Base-by-base conservation (phyloP, 768 basidiomycete species). In the Hygrophorus russula region DNA sequence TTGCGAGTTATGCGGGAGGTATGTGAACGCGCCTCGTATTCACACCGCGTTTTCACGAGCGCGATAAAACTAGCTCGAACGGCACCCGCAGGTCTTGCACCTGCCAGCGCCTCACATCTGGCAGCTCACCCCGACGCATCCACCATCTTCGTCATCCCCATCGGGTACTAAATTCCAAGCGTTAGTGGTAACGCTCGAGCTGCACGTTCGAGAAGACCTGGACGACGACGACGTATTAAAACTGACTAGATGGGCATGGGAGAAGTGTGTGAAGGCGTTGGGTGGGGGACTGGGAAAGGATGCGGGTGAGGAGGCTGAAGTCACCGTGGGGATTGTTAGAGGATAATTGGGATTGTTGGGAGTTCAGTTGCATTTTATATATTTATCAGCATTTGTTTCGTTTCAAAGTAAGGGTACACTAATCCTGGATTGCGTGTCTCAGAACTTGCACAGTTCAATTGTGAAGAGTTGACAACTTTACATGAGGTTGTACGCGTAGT, bases 71-170 rank as follows among this genome's bases (percentile, higher is more conserved):
- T 49, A 89, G 84, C 73, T 93, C 48, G 87, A 92, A 56, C 71
- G 81, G 2, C 89, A 94, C 49, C 85, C 88, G 0, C 73, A 84
- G 47, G 83, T 96, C 18, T 56, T 85, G 0, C 85, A 89, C 55
- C 72, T 94, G 9, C 81, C 84, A 1, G 79, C 85, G 9, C 89
- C 88, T 1, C 87, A 90, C 49, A 78, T 93, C 43, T 93, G 88
- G 88, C 88, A 92, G 54, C 74, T 93, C 34, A 71, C 76, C 0
- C 77, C 80, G 0, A 54, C 63, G 14, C 53, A 60, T 4, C 53
- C 59, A 5, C 49, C 59, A 3, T 42, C 56, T 1, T 42, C 36
- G 2, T 44, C 41, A 31, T 13, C 30, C 9, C 43, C 7, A 8
- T 20, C 9, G 31, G 29, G 27, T 7, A 12, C 29, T 14, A 29